Conservation (phyloP, 225 moss, liverwort and hornwort species). For the Polytrichum commune region DNA sequence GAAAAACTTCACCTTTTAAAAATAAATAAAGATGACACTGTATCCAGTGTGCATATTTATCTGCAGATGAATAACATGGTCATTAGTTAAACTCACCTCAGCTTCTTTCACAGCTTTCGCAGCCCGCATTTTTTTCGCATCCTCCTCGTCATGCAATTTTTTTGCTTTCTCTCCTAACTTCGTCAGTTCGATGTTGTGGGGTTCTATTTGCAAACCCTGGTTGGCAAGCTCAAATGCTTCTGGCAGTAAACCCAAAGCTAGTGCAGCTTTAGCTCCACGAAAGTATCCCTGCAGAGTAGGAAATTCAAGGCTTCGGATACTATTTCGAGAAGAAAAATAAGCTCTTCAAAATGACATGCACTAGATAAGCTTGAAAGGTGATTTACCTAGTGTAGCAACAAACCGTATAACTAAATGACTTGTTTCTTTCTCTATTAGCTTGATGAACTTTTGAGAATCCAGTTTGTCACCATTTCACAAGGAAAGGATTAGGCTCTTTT, state of each 20-base stretch:
- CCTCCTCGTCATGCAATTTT: slow-evolving; percentile 54
- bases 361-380: no score
- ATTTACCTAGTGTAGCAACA: no score
- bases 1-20: no score
- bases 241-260: slow-evolving; percentile 68
- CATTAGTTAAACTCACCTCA: slow-evolving; percentile 43
- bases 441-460: no score
- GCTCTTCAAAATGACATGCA: no score
- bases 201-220: slow-evolving; percentile 60
- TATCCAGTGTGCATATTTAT: no score
- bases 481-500: no score
- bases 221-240: slow-evolving; percentile 57
- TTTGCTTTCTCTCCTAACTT: slow-evolving; percentile 58
- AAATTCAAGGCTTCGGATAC: slow-evolving; percentile 1
- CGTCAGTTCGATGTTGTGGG: slow-evolving; percentile 60
- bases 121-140: slow-evolving; percentile 53
- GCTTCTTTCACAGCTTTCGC: slow-evolving; percentile 44
- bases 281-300: slow-evolving; percentile 70
- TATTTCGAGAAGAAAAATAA: background rate
- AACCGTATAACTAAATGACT: no score
- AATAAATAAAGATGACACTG: no score
- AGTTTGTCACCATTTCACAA: no score
- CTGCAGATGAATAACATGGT: no score
- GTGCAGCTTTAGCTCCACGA: slow-evolving; percentile 86
- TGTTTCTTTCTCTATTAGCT: no score